Conservation (phyloP, 768 basidiomycete genomes). For the Agrocybe praecox region DNA sequence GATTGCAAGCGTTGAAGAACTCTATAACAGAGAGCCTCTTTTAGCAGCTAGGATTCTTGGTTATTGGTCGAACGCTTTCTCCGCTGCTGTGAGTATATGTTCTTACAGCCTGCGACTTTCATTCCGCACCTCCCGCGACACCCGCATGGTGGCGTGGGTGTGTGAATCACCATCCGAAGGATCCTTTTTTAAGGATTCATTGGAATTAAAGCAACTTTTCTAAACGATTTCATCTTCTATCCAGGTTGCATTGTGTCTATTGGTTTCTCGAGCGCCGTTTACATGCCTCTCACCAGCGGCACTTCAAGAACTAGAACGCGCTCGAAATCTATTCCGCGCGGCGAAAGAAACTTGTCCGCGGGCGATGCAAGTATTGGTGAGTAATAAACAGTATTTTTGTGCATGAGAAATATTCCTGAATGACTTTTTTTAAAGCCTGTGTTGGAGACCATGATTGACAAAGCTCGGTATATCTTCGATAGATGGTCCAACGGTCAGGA, state of each 20-base stretch:
- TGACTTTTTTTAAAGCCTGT: constrained; percentile 36
- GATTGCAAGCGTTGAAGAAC: constrained; percentile 59
- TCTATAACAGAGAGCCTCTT: constrained; percentile 61
- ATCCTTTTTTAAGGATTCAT: background rate
- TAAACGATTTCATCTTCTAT: constrained; percentile 4
- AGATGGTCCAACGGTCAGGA: constrained; percentile 50
- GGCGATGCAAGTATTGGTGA: constrained; percentile 46
- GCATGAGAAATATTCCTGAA: constrained; percentile 1
- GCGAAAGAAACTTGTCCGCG: constrained; percentile 48
- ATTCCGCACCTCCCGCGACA: constrained; percentile 9
- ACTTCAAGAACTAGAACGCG: constrained; percentile 60
- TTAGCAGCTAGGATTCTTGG: constrained; percentile 55
- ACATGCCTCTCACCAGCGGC: constrained; percentile 64
- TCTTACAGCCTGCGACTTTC: background rate
- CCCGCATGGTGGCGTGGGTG: constrained; percentile 16
- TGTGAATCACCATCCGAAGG: constrained; percentile 10
- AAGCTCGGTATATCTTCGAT: constrained; percentile 50
- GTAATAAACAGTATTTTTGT: constrained; percentile 18
- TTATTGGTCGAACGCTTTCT: constrained; percentile 58
- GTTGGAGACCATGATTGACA: constrained; percentile 51
- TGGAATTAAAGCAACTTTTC: background rate
- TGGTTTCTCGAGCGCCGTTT: constrained; percentile 68
- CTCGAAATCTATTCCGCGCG: constrained; percentile 44
- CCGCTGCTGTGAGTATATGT: constrained; percentile 44
- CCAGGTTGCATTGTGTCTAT: constrained; percentile 52